These are phyloP conservation scores for Podospora fimiseda DNA, from an alignment of 495 filamentous ascomycete species.

Conservation along the genomic window DNA sequence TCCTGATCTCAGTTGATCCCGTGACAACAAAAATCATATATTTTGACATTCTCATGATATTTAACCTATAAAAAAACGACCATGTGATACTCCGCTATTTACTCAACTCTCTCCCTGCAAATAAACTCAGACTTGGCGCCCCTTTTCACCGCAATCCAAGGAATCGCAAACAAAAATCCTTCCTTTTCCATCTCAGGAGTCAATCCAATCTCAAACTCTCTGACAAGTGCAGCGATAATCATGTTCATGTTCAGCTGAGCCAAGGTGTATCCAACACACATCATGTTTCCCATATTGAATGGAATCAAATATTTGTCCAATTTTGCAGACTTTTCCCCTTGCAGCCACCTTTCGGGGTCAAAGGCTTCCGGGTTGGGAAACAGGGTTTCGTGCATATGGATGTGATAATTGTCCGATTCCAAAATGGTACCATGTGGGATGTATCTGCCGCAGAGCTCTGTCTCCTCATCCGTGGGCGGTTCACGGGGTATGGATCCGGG, in stretches of 20 bases:
- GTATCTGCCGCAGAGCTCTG: neutral
- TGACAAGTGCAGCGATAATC: neutral
- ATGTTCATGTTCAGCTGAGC: neutral
- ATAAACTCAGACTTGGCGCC: neutral
- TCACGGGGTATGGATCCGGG: neutral
- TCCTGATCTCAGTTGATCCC: too few relatives aligned
- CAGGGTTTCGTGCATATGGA: neutral
- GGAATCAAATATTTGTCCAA: conserved; percentile 1
- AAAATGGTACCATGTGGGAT: neutral
- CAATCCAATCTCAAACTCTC: neutral
- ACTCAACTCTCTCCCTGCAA: neutral
- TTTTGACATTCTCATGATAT: too few relatives aligned
- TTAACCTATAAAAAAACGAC: too few relatives aligned
- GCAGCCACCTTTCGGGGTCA: neutral
- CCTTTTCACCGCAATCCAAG: neutral
- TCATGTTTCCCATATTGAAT: neutral
- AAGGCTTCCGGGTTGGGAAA: neutral
- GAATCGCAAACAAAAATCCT: neutral
- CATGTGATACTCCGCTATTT: too few relatives aligned
- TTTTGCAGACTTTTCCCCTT: neutral
- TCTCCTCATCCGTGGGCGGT: neutral
- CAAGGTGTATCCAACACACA: conserved; percentile 2
- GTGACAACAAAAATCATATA: too few relatives aligned
- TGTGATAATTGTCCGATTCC: neutral
- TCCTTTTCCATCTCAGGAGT: neutral